Percentiles rank a stretch among this genome's conserved stretches.
phyloP scores from a whole-genome alignment of 129 eudicot species.

The Flaveria robusta region DNA sequence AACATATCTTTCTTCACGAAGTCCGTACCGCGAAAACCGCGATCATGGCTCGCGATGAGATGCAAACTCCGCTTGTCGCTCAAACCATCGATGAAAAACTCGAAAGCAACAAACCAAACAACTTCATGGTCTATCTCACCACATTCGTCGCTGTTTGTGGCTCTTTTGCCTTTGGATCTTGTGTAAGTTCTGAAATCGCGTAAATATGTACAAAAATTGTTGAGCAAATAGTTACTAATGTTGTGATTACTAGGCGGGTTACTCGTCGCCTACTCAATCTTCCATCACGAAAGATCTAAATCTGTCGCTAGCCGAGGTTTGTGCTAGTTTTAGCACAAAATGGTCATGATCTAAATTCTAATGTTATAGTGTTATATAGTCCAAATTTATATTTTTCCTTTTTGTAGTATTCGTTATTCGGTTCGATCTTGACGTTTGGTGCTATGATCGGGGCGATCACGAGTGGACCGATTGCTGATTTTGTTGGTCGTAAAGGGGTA shows the following conservation, averaged over 20 bases:
- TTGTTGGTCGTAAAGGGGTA: conserved; percentile 87
- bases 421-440: conserved; percentile 85
- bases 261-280: conserved; percentile 82
- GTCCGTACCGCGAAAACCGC: conserved; percentile 15
- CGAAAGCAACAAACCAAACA: conserved; percentile 34
- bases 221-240: neutral
- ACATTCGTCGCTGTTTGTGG: conserved; percentile 95
- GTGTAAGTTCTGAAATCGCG: conserved; percentile 49
- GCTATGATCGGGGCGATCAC: conserved; percentile 97
- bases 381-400: neutral
- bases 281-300: conserved; percentile 66
- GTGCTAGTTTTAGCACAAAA: conserved; percentile 12
- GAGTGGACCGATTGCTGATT: conserved; percentile 84
- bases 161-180: conserved; percentile 85
- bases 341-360: neutral
- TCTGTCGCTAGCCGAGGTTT: conserved; percentile 75
- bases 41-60: conserved; percentile 40
- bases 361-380: neutral
- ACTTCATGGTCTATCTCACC: conserved; percentile 77
- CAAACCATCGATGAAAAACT: conserved; percentile 19
- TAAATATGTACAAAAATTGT: neutral
- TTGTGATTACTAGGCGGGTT: conserved; percentile 66
- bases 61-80: conserved; percentile 47
- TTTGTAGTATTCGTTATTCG: conserved; percentile 82
- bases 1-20: conserved; percentile 15